These are phyloP conservation scores for Berberis vulgaris DNA, from an alignment of 164 flowering plant species.

Conservation along the genomic window DNA sequence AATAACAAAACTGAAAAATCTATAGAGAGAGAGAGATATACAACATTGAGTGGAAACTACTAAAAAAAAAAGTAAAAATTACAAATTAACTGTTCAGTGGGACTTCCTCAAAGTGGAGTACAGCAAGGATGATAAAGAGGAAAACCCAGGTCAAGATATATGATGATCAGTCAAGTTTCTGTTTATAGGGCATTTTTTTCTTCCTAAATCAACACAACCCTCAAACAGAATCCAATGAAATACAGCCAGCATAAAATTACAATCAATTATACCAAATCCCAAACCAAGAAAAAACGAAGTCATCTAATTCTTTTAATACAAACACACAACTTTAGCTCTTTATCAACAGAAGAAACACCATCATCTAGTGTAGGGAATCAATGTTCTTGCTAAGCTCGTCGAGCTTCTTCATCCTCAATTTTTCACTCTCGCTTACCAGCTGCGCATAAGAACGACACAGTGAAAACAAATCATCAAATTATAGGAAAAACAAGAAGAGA, in stretches of 20 bases:
- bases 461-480: too few relatives aligned
- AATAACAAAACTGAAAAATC: too few relatives aligned
- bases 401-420: constrained; percentile 71
- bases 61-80: not conserved
- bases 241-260: constrained; percentile 1
- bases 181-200: constrained; percentile 5
- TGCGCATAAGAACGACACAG: constrained; percentile 14
- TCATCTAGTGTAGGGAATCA: constrained; percentile 33
- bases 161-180: constrained; percentile 11
- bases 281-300: constrained; percentile 4
- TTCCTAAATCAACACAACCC: constrained; percentile 13
- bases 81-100: not conserved
- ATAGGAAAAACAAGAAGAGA: not conserved
- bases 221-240: constrained; percentile 9
- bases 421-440: constrained; percentile 85
- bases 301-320: constrained; percentile 11
- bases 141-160: constrained; percentile 4
- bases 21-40: not conserved
- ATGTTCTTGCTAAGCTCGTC: constrained; percentile 81
- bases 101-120: not conserved
- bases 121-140: not conserved
- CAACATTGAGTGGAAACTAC: not conserved
- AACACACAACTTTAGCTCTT: constrained; percentile 14
- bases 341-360: constrained; percentile 3
- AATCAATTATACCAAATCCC: constrained; percentile 7